Evolutionary conservation across 371 early-diverging fungal species (phyloP), one percentile per base, ranked within the genome.

Genomic region (Mortierella sp.): DNA sequence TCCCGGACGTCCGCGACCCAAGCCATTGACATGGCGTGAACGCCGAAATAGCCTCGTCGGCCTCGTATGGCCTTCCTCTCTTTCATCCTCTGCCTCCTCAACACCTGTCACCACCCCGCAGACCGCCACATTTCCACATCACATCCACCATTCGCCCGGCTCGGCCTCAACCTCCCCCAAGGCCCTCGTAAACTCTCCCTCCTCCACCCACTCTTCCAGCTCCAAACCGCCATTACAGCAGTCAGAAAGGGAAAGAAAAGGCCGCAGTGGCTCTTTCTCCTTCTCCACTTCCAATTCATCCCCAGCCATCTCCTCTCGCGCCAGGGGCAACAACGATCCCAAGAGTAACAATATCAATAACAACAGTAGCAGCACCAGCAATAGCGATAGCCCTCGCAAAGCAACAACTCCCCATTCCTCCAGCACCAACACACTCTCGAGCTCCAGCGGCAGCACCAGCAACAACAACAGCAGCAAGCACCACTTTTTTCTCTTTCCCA

Each of bases 261-360:
- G 85, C 24, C 85, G 81, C 63, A 84, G 85, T 49, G 78, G 71
- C 12, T 81, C 81, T 21, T 84, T 84, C 78, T 84, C 84, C n/a
- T 71, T 75, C 77, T 78, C 81, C 77, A 75, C 81, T 18, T 81
- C 85, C 44, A 65, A 76, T 24, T 78, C 81, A 41, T 72, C 74
- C 0, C 81, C 81, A 32, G 63, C 78, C 55, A 56, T 83, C 43
- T 54, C 79, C 55, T 60, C 44, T 41, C 77, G 82, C 51, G 71
- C 76, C 71, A 82, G 79, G 75, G 81, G 84, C 74, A 79, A 75
- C 32, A 85, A 76, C 48, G 74, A 76, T 38, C 65, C 74, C 74
- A 79, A 71, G 74, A 76, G 68, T 71, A 76, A 76, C 60, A 56
- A 73, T 18, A 78, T 54, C 55, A 79, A 46, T 75, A 76, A 58